Evolutionary conservation across 352 stramenopile species (phyloP).

Genomic region (Pythium scleroteichum): DNA sequence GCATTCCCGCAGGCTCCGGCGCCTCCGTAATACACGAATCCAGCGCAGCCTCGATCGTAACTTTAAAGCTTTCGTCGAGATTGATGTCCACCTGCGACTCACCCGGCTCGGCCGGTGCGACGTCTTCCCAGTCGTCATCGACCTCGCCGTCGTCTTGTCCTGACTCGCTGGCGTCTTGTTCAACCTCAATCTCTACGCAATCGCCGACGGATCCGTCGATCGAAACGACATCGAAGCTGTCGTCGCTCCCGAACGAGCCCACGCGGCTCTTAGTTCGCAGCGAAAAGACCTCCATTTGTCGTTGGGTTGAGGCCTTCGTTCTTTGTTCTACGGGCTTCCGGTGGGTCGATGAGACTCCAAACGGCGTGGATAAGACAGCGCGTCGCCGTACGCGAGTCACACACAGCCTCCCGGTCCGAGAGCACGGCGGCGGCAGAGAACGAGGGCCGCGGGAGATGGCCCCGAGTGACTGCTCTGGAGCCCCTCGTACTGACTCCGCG

Average conservation of each 20-base stretch:
- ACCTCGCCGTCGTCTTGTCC: constrained; percentile 10
- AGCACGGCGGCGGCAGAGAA: constrained; percentile 12
- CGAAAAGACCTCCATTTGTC: constrained; percentile 8
- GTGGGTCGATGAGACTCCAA: background rate
- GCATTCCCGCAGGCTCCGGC: background rate
- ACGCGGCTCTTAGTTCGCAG: constrained; percentile 18
- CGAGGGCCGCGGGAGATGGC: background rate
- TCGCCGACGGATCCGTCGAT: constrained; percentile 24
- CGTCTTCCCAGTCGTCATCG: constrained; percentile 52
- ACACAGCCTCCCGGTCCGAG: background rate
- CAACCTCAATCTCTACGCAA: constrained; percentile 13
- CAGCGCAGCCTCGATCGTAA: constrained; percentile 18
- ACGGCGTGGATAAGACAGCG: background rate
- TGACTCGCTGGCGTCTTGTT: background rate
- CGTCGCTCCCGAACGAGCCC: constrained; percentile 36
- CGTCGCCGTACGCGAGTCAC: background rate
- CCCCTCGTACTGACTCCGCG: constrained; percentile 7
- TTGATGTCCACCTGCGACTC: constrained; percentile 13
- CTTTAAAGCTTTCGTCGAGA: constrained; percentile 11
- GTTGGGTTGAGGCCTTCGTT: background rate
- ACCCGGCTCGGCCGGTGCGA: constrained; percentile 14
- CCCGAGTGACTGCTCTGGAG: background rate
- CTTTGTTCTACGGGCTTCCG: background rate
- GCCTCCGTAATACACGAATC: background rate
- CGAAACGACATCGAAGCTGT: constrained; percentile 39